phyloP scores from a whole-genome alignment of 306 rosid species.

The Gastrolobium bilobum region DNA sequence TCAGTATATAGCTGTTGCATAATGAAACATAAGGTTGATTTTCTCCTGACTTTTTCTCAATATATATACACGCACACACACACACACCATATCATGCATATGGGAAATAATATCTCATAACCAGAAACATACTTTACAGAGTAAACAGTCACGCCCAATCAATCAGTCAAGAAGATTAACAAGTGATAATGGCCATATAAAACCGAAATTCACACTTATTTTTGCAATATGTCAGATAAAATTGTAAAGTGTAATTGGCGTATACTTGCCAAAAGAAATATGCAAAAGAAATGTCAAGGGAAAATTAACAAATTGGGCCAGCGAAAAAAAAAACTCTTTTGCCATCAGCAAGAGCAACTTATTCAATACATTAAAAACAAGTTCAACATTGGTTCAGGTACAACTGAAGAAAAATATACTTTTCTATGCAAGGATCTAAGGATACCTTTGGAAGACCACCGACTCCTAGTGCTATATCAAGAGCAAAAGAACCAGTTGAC shows the following conservation, averaged over 20 bases:
- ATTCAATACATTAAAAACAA: not conserved
- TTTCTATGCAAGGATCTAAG: not conserved
- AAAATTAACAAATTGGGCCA: constrained; percentile 40
- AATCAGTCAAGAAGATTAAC: constrained; percentile 13
- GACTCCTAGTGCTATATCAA: constrained; percentile 84
- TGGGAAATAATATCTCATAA: not conserved
- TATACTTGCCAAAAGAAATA: constrained; percentile 20
- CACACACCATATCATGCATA: not conserved
- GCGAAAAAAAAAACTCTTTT: not conserved
- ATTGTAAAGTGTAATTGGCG: not conserved
- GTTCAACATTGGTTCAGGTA: constrained; percentile 10
- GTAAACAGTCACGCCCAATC: constrained; percentile 27
- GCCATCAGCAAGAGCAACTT: constrained; percentile 9
- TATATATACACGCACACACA: not conserved
- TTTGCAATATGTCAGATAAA: constrained; percentile 11
- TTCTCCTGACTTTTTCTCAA: not conserved
- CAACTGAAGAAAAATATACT: constrained; percentile 19
- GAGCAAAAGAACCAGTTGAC: constrained; percentile 87
- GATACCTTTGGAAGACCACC: constrained; percentile 95
- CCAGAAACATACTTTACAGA: constrained; percentile 27
- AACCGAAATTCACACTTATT: not conserved
- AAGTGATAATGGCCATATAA: constrained; percentile 4
- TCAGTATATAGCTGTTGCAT: constrained; percentile 23
- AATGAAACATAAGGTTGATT: constrained; percentile 16
- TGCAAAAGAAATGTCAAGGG: constrained; percentile 15